Conservation (phyloP, 176 grass and related monocot species). For the Ananas comosus region DNA sequence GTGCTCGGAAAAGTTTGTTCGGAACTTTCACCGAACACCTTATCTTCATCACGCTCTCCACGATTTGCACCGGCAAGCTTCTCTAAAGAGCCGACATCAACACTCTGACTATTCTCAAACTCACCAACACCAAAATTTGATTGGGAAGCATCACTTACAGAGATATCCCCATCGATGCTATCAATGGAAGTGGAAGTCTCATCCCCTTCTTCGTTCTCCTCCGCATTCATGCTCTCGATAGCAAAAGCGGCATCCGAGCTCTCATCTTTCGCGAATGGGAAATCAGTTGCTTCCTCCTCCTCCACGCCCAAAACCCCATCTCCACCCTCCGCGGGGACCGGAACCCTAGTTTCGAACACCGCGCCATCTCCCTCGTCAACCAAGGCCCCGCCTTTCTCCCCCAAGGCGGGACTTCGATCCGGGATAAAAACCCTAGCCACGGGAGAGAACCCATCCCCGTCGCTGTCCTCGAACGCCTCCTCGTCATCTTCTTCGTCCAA, state of each 20-base stretch:
- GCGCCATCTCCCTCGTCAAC: neutral
- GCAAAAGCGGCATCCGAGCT: neutral
- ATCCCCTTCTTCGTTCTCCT: neutral
- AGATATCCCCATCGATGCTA: neutral
- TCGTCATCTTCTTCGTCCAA: neutral
- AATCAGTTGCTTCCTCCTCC: constrained; percentile 3
- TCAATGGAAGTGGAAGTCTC: neutral
- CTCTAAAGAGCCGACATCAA: neutral
- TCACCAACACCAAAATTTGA: too few relatives aligned
- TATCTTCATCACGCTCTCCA: neutral
- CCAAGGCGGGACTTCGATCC: neutral
- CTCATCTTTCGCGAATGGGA: neutral
- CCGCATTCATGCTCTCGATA: too few relatives aligned
- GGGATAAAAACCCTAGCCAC: constrained; percentile 1
- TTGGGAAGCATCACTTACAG: neutral
- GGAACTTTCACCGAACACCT: neutral
- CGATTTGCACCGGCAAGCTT: neutral
- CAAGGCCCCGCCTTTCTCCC: neutral
- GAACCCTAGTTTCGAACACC: neutral
- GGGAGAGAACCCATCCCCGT: constrained; percentile 5
- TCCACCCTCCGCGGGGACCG: neutral
- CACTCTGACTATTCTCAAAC: too few relatives aligned
- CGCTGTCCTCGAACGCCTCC: constrained; percentile 2
- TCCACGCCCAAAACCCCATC: neutral
- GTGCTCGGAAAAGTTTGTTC: neutral